phyloP scores from a whole-genome alignment of 768 basidiomycete genomes.

The Hygrocybe punicea region DNA sequence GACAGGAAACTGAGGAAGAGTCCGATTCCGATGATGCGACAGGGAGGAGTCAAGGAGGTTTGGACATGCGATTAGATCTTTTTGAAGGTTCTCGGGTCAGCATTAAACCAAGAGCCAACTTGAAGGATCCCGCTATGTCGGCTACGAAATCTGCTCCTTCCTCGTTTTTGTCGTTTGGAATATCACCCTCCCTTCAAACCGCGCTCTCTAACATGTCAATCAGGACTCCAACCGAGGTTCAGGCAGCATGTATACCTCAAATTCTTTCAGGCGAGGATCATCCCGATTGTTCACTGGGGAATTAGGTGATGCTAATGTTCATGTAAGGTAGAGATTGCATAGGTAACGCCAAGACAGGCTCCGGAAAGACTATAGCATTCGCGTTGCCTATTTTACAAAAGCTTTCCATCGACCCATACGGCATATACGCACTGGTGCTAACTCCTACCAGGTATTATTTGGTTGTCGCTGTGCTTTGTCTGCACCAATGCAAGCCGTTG shows the following conservation, averaged over 20 bases:
- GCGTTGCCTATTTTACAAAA: constrained; percentile 92
- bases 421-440: constrained; percentile 87
- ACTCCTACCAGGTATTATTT: constrained; percentile 84
- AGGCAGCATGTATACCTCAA: constrained; percentile 85
- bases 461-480: neutral
- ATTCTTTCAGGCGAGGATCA: constrained; percentile 64
- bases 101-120: too few relatives aligned
- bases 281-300: neutral
- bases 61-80: too few relatives aligned
- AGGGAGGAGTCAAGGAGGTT: too few relatives aligned
- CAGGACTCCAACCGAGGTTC: constrained; percentile 77
- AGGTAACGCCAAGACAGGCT: constrained; percentile 96
- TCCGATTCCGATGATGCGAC: too few relatives aligned
- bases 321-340: constrained; percentile 86
- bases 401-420: constrained; percentile 86
- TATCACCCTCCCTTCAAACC: constrained; percentile 55
- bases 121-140: too few relatives aligned
- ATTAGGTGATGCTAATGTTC: neutral
- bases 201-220: constrained; percentile 85
- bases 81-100: too few relatives aligned
- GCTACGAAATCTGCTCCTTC: constrained; percentile 6
- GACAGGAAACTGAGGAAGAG: too few relatives aligned
- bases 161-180: constrained; percentile 57
- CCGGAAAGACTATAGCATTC: constrained; percentile 97
- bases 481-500: neutral